Base-by-base conservation (phyloP, 306 rosid genomes). In the Abrus precatorius region DNA sequence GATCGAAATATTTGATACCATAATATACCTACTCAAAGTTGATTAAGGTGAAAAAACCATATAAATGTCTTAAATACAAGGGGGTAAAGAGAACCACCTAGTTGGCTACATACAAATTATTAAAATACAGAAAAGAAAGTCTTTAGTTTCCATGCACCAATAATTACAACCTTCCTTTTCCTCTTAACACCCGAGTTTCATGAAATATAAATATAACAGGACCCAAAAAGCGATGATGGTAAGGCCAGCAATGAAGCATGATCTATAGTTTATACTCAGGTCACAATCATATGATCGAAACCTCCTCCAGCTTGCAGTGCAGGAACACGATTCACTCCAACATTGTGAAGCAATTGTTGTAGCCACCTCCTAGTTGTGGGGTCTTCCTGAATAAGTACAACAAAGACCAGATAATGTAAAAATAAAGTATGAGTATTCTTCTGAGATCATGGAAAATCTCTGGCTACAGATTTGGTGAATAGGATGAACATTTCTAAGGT, bases 291-390 rank as follows among this genome's bases (percentile, higher is more conserved):
- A 83, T 92, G 97, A 32, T 92, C 97, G 76, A 93, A 95, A 53
- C 94, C 97, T 59, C 86, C 95, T 27, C 98, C 97, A 48, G 87
- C 92, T 83, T 88, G 97, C n/a, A 91, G 87, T n/a, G 87, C 79
- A 4, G 95, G 88, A 83, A 89, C 95, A 57, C 98, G 87, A 78
- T 53, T 85, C 82, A 48, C 88, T 45, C 92, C 90, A 43, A 95
- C 97, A 57, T 91, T 95, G 79, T 74, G 90, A 83, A 95, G 90
- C 92, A 95, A 75, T 53, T 93, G 97, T 73, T 90, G 95, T 62
- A 95, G 90, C 99, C 99, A 95, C 82, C 97, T 89, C 87, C 90
- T 89, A 34, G 97, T 92, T 43, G 97, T 93, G 45, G 88, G 95
- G 83, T 95, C 99, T 69, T 95, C 99, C 97, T 95, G 88, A 32